Evolutionary conservation across 225 moss, liverwort and hornwort genomes (phyloP).

Genomic region (Marchantia polymorpha): DNA sequence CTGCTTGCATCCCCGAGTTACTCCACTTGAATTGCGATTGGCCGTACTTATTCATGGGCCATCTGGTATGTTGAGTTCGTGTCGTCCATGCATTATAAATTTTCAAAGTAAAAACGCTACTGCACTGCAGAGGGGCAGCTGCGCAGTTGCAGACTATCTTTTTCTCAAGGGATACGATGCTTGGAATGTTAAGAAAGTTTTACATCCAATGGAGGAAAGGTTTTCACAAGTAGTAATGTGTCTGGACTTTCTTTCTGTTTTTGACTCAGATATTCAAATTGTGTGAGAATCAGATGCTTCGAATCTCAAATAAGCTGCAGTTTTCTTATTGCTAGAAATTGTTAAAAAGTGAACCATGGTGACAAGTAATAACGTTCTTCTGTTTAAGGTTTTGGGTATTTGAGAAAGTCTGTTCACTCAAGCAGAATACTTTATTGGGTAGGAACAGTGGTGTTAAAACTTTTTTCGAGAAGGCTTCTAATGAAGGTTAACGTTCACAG

Average conservation of each 20-base stretch:
- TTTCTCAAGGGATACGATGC: not conserved
- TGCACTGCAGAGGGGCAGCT: slow-evolving; percentile 5
- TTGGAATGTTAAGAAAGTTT: not conserved
- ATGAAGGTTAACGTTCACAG: slow-evolving; percentile 29
- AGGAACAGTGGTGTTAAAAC: not conserved
- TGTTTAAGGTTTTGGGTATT: too few species aligned
- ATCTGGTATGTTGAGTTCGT: slow-evolving; percentile 41
- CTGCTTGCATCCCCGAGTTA: slow-evolving; percentile 77
- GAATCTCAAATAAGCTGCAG: not conserved
- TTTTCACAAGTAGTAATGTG: not conserved
- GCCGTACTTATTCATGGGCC: slow-evolving; percentile 79
- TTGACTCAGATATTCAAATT: not conserved
- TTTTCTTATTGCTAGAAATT: not conserved
- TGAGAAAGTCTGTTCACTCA: too few species aligned
- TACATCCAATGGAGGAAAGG: not conserved
- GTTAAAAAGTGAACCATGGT: not conserved
- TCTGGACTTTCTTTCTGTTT: not conserved
- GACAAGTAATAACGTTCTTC: too few species aligned
- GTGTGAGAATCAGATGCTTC: not conserved
- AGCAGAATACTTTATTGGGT: too few species aligned
- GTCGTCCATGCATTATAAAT: not conserved
- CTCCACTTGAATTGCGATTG: slow-evolving; percentile 65
- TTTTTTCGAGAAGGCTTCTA: not conserved
- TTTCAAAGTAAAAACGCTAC: not conserved
- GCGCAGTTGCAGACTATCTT: not conserved